Percentiles rank a stretch among this genome's conserved stretches.
phyloP scores from a whole-genome alignment of 768 basidiomycete species.

The Boletus fagicola region DNA sequence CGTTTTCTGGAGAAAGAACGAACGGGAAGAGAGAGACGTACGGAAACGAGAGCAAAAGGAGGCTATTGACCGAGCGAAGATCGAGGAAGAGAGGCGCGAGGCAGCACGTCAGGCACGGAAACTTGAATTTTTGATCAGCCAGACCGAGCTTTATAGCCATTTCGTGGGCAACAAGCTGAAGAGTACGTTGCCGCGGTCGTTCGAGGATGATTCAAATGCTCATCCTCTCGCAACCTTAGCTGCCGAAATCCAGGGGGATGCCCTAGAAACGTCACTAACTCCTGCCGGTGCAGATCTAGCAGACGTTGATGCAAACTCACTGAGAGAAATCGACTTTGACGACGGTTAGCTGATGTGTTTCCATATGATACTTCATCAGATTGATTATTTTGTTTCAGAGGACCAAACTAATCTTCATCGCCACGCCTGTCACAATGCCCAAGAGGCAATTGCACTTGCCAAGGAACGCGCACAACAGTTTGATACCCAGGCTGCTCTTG shows the following conservation, averaged over 20 bases:
- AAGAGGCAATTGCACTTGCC: constrained; percentile 80
- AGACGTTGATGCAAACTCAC: constrained; percentile 48
- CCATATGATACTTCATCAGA: background rate
- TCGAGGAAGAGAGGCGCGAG: constrained; percentile 93
- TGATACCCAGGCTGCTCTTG: constrained; percentile 77
- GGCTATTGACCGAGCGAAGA: constrained; percentile 78
- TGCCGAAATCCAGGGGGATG: constrained; percentile 70
- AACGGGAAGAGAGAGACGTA: constrained; percentile 91
- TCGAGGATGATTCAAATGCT: constrained; percentile 15
- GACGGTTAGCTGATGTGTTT: constrained; percentile 57
- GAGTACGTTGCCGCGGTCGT: constrained; percentile 48
- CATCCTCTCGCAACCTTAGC: constrained; percentile 43
- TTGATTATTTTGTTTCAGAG: constrained; percentile 45
- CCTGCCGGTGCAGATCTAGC: constrained; percentile 59
- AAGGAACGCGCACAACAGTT: constrained; percentile 80
- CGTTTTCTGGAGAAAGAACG: constrained; percentile 96
- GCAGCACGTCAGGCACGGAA: constrained; percentile 92
- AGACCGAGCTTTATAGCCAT: constrained; percentile 98
- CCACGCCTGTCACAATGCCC: constrained; percentile 87
- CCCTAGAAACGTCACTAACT: constrained; percentile 37
- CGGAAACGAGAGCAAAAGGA: constrained; percentile 95
- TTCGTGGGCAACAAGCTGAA: constrained; percentile 97
- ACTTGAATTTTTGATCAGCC: constrained; percentile 97
- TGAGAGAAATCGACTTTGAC: constrained; percentile 87
- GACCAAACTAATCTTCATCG: constrained; percentile 82